phyloP scores from a whole-genome alignment of 1,139 yeast genomes.

The Ogataea hybrid region DNA sequence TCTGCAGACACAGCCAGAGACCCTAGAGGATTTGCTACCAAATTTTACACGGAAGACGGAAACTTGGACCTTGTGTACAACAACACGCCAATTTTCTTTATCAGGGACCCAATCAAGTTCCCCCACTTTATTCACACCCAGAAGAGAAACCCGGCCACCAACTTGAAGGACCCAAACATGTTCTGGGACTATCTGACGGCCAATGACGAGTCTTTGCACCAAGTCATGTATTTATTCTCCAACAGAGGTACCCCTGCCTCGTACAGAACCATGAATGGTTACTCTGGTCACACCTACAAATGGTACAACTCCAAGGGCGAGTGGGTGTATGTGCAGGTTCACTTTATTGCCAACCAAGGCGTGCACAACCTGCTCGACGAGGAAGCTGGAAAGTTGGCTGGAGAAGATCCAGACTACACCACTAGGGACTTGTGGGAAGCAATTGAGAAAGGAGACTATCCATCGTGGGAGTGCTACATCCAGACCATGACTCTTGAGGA shows the following conservation, averaged over 20 bases:
- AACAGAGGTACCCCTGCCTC: constrained; percentile 74
- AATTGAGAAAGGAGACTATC: constrained; percentile 58
- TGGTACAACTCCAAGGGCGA: constrained; percentile 64
- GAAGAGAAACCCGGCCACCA: constrained; percentile 61
- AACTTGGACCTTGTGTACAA: constrained; percentile 85
- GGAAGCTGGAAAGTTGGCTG: constrained; percentile 55
- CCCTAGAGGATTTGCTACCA: constrained; percentile 84
- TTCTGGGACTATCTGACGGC: constrained; percentile 69
- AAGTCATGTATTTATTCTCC: constrained; percentile 60
- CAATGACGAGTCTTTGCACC: constrained; percentile 65
- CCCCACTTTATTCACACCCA: constrained; percentile 90
- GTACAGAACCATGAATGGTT: constrained; percentile 67
- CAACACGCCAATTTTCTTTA: constrained; percentile 86
- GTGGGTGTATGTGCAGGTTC: constrained; percentile 67
- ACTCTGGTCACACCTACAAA: constrained; percentile 76
- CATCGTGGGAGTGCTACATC: constrained; percentile 64
- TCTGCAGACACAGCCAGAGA: constrained; percentile 87
- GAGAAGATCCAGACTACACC: constrained; percentile 62
- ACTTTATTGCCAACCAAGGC: constrained; percentile 61
- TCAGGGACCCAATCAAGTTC: constrained; percentile 84
- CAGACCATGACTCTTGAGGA: too few species aligned
- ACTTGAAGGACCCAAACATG: constrained; percentile 50
- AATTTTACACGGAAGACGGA: constrained; percentile 86
- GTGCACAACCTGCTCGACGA: constrained; percentile 53
- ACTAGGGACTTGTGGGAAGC: constrained; percentile 56